Percentiles rank a stretch among this genome's conserved stretches.
Evolutionary conservation across 805 yeast species (phyloP).

Genomic region (Schizosaccharomyces osmophilus): DNA sequence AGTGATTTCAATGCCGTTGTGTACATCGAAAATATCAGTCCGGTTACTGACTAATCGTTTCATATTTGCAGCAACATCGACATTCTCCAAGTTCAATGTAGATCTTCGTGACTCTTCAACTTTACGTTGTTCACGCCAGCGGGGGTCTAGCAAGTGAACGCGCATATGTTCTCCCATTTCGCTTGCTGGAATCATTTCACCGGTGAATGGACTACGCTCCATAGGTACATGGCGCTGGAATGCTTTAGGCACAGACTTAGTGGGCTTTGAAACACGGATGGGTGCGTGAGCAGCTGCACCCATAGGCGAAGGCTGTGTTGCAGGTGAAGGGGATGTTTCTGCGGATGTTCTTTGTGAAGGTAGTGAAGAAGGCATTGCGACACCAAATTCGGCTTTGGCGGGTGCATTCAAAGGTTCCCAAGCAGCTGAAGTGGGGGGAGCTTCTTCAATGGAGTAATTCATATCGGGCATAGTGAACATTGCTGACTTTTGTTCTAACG

Average conservation of each 20-base stretch:
- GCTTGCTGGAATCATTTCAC: slow-evolving; percentile 40
- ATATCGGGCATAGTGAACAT: slow-evolving; percentile 11
- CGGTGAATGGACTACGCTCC: slow-evolving; percentile 61
- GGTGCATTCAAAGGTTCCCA: slow-evolving; percentile 3
- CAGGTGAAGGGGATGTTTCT: background rate
- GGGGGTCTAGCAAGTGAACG: slow-evolving; percentile 50
- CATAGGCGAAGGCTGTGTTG: background rate
- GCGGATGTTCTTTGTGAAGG: background rate
- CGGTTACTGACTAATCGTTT: slow-evolving; percentile 16
- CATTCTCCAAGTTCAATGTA: slow-evolving; percentile 15
- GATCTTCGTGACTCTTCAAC: slow-evolving; percentile 13
- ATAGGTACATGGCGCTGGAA: slow-evolving; percentile 6
- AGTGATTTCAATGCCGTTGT: slow-evolving; percentile 7
- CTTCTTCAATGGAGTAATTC: slow-evolving; percentile 16
- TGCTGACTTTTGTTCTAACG: slow-evolving; percentile 25
- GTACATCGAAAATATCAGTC: slow-evolving; percentile 10
- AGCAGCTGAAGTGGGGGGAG: slow-evolving; percentile 19
- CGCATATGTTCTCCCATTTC: slow-evolving; percentile 44
- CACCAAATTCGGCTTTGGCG: slow-evolving; percentile 3
- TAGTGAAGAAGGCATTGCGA: background rate
- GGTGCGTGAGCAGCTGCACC: too few relatives aligned
- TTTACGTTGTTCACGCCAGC: slow-evolving; percentile 40
- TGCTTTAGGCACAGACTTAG: background rate
- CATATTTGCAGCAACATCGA: slow-evolving; percentile 16
- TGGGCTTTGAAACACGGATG: too few relatives aligned